Evolutionary conservation across 768 basidiomycete genomes (phyloP).

Genomic region (Suillus subaureus): DNA sequence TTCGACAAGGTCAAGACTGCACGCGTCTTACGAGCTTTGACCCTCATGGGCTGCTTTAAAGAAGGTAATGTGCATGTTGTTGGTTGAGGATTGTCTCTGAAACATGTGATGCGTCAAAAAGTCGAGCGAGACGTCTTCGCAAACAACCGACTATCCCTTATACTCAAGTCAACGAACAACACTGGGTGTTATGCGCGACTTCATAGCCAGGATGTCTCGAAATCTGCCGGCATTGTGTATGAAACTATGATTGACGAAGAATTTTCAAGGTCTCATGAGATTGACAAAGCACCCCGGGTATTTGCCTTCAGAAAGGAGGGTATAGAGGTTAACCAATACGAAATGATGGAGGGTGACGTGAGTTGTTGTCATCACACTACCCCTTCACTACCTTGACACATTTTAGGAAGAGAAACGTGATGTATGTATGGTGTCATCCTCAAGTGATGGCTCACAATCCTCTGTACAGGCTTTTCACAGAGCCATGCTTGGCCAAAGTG

Average conservation of each 20-base stretch:
- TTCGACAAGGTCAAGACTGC: constrained; percentile 31
- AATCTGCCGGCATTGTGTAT: constrained; percentile 21
- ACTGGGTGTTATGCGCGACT: constrained; percentile 8
- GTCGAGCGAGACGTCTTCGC: no score
- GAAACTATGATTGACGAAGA: constrained; percentile 28
- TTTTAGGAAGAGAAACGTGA: constrained; percentile 18
- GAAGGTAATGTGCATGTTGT: constrained; percentile 24
- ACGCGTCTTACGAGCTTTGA: constrained; percentile 33
- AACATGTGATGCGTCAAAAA: no score
- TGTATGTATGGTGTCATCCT: constrained; percentile 5
- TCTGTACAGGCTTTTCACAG: constrained; percentile 22
- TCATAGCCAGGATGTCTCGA: constrained; percentile 14
- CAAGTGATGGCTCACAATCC: background rate
- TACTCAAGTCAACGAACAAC: no score
- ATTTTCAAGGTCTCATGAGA: constrained; percentile 25
- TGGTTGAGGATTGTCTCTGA: background rate
- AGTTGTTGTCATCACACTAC: constrained; percentile 6
- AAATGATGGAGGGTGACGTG: constrained; percentile 26
- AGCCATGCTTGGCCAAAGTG: constrained; percentile 25
- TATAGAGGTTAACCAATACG: constrained; percentile 22
- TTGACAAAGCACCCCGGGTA: constrained; percentile 24
- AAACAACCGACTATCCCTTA: no score
- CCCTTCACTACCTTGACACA: background rate
- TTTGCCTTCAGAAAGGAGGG: constrained; percentile 22
- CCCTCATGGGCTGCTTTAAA: constrained; percentile 31